Evolutionary conservation across 108 stramenopile genomes (phyloP).

Genomic region (Skeletonema menzelii): DNA sequence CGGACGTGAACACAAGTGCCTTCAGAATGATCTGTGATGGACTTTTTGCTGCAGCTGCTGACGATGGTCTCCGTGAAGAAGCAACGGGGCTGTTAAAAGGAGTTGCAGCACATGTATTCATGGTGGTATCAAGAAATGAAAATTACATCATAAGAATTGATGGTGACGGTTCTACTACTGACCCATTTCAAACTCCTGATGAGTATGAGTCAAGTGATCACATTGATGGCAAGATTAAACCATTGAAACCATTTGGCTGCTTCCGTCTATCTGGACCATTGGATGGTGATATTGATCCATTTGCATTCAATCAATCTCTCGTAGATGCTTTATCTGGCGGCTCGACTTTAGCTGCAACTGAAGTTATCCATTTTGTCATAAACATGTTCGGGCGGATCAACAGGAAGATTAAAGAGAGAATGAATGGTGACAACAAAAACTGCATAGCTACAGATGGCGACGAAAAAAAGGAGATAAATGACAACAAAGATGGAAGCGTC

Average conservation of each 20-base stretch:
- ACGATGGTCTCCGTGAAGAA: constrained; percentile 35
- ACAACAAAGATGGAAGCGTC: background rate
- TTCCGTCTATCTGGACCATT: constrained; percentile 61
- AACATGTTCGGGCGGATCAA: constrained; percentile 19
- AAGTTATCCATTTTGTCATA: constrained; percentile 34
- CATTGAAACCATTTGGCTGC: constrained; percentile 64
- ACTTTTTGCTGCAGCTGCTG: constrained; percentile 29
- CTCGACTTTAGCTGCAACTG: constrained; percentile 28
- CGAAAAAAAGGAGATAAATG: background rate
- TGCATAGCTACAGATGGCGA: background rate
- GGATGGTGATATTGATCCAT: constrained; percentile 39
- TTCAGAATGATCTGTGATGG: constrained; percentile 58
- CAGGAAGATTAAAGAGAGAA: background rate
- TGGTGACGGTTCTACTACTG: constrained; percentile 57
- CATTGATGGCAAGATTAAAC: constrained; percentile 45
- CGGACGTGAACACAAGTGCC: constrained; percentile 5
- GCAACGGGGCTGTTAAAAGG: constrained; percentile 53
- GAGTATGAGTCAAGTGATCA: constrained; percentile 32
- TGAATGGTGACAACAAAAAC: background rate
- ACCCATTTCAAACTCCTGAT: constrained; percentile 13
- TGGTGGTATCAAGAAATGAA: constrained; percentile 47
- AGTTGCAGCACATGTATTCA: constrained; percentile 49
- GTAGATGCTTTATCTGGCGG: constrained; percentile 52
- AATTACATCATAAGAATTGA: constrained; percentile 53
- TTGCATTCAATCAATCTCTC: constrained; percentile 56